Evolutionary conservation across 768 basidiomycete genomes (phyloP).

Genomic region (Dictyophora rubrovolvata): DNA sequence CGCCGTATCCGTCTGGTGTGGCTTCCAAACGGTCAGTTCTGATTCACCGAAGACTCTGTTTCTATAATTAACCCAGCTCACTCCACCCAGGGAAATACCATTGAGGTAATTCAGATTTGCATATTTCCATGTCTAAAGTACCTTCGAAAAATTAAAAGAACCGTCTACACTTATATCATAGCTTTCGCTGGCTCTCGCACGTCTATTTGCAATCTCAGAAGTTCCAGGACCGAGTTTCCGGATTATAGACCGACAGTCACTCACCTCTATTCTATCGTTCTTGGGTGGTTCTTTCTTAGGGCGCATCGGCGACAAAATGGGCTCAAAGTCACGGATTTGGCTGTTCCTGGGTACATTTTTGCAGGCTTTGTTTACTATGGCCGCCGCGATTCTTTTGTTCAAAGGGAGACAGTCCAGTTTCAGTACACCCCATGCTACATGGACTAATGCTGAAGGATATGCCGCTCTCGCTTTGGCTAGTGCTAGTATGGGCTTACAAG

Average conservation of each 20-base stretch:
- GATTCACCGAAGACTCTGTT: slow-evolving; percentile 5
- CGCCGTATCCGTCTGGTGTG: slow-evolving; percentile 76
- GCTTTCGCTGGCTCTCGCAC: slow-evolving; percentile 71
- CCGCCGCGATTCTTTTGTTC: slow-evolving; percentile 60
- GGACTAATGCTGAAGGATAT: slow-evolving; percentile 58
- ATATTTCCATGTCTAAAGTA: background rate
- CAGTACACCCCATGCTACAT: slow-evolving; percentile 30
- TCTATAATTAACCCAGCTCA: background rate
- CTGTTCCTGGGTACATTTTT: slow-evolving; percentile 59
- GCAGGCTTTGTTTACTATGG: slow-evolving; percentile 71
- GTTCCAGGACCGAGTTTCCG: slow-evolving; percentile 40
- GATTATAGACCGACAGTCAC: slow-evolving; percentile 72
- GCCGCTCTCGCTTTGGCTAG: slow-evolving; percentile 73
- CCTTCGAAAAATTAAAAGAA: background rate
- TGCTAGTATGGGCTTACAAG: slow-evolving; percentile 72
- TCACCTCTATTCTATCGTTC: slow-evolving; percentile 73
- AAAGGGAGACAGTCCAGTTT: slow-evolving; percentile 41
- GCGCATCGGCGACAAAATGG: slow-evolving; percentile 75
- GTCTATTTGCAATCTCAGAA: slow-evolving; percentile 42
- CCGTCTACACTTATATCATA: slow-evolving; percentile 27
- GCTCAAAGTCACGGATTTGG: slow-evolving; percentile 65
- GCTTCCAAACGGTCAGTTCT: slow-evolving; percentile 61
- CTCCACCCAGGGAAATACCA: background rate
- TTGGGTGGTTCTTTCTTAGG: slow-evolving; percentile 68
- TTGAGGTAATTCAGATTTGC: slow-evolving; percentile 5